Percentiles rank a stretch among this genome's conserved stretches.
phyloP scores from a whole-genome alignment of 2,329 filamentous ascomycete species.

The Rosellinia necatrix region DNA sequence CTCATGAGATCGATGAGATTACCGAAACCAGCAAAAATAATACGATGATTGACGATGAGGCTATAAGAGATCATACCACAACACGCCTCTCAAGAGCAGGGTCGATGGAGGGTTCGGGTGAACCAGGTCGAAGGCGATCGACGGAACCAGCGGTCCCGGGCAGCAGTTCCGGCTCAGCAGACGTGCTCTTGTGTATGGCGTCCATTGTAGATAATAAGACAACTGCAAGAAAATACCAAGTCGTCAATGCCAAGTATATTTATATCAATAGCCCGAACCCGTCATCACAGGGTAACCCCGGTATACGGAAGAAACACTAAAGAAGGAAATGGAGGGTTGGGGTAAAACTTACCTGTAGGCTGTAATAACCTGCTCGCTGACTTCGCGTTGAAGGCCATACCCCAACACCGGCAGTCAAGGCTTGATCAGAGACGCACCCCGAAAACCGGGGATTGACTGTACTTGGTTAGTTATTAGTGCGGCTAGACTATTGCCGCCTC shows the following conservation, averaged over 20 bases:
- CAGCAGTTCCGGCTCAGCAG: not conserved
- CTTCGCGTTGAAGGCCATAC: no score
- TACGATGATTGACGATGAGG: not conserved
- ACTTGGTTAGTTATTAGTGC: no score
- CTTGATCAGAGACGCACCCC: no score
- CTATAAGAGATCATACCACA: slow-evolving; percentile 14
- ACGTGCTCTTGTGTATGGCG: not conserved
- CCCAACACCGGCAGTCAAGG: not conserved
- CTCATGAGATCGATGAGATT: not conserved
- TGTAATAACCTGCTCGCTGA: no score
- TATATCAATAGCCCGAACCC: not conserved
- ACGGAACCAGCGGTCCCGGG: not conserved
- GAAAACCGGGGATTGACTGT: slow-evolving; percentile 6
- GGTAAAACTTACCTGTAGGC: not conserved
- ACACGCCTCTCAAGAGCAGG: slow-evolving; percentile 19
- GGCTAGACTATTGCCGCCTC: not conserved
- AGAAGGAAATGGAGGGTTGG: not conserved
- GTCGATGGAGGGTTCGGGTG: slow-evolving; percentile 17
- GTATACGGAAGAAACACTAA: not conserved
- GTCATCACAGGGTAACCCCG: not conserved
- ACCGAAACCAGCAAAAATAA: not conserved
- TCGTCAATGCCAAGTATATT: not conserved
- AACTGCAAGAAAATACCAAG: not conserved
- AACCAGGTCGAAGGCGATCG: slow-evolving; percentile 3
- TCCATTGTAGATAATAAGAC: not conserved